phyloP scores from a whole-genome alignment of 208 protist species.

The Herpetomonas samuelpessoai region DNA sequence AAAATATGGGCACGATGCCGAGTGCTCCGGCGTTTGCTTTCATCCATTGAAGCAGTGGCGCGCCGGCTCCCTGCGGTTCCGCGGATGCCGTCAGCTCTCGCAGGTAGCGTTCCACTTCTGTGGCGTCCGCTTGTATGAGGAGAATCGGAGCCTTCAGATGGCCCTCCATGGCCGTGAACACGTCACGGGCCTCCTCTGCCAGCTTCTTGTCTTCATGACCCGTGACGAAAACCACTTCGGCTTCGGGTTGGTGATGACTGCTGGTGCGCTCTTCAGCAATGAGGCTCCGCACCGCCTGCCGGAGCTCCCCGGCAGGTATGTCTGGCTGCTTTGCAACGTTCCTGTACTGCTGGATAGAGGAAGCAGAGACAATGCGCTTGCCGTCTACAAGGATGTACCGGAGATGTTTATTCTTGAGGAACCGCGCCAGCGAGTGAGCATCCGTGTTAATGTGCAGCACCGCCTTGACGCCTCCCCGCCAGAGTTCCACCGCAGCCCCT shows the following conservation, averaged over 20 bases:
- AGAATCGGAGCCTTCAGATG: slow-evolving; percentile 26
- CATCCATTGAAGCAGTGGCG: slow-evolving; percentile 36
- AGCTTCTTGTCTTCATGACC: slow-evolving; percentile 7
- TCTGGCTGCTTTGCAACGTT: slow-evolving; percentile 11
- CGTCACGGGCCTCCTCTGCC: slow-evolving; percentile 27
- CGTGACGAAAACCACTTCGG: slow-evolving; percentile 14
- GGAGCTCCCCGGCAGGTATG: slow-evolving; percentile 35
- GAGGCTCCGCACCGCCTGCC: slow-evolving; percentile 26
- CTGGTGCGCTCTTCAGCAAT: background rate
- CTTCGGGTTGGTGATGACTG: background rate
- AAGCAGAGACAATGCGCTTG: slow-evolving; percentile 25
- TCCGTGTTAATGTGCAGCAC: slow-evolving; percentile 52
- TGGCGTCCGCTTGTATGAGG: slow-evolving; percentile 24
- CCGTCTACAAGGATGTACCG: slow-evolving; percentile 48
- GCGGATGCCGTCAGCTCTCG: slow-evolving; percentile 11
- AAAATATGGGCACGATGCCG: slow-evolving; percentile 45
- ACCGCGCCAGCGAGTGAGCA: slow-evolving; percentile 26
- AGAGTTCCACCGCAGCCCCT: slow-evolving; percentile 51
- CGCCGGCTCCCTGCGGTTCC: background rate
- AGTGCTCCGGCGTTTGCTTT: slow-evolving; percentile 26
- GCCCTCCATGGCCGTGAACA: slow-evolving; percentile 27
- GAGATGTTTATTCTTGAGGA: slow-evolving; percentile 42
- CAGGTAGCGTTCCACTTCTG: slow-evolving; percentile 33
- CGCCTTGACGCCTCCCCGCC: slow-evolving; percentile 62
- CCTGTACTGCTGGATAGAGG: slow-evolving; percentile 38